Conservation (phyloP, 208 protist species). For the Spongospora subterranea region DNA sequence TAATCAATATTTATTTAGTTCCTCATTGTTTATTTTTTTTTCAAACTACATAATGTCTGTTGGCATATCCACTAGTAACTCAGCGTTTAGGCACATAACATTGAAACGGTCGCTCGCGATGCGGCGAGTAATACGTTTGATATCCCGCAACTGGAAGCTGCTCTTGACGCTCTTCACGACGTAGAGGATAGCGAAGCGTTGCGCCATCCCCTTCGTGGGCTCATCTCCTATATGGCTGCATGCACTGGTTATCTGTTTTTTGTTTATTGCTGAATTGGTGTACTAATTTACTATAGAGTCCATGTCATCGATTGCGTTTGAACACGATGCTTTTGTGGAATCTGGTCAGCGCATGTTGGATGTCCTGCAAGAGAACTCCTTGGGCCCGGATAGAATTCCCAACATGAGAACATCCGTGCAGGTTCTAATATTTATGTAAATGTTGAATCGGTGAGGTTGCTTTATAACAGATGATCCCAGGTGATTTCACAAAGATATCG, state of each 20-base stretch:
- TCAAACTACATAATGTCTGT: too few species aligned
- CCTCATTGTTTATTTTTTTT: not conserved
- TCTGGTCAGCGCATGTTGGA: not conserved
- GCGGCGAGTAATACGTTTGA: not conserved
- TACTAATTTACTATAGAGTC: not conserved
- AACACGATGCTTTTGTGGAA: not conserved
- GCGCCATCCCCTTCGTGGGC: not conserved
- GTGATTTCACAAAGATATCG: not conserved
- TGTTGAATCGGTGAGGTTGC: not conserved
- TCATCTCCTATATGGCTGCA: not conserved
- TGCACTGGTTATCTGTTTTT: not conserved
- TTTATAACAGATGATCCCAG: not conserved
- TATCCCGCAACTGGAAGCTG: not conserved
- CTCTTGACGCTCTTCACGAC: not conserved
- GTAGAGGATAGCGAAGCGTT: not conserved
- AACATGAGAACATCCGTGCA: not conserved
- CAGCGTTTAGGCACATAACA: constrained; percentile 34
- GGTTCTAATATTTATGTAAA: not conserved
- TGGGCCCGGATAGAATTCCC: not conserved
- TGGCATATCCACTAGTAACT: too few species aligned
- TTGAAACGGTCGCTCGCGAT: constrained; percentile 32
- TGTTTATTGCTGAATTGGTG: not conserved
- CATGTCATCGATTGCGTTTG: not conserved
- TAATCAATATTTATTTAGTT: not conserved
- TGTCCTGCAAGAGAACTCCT: not conserved